phyloP scores from a whole-genome alignment of 805 yeast species.

The Ogataea trehalophila region DNA sequence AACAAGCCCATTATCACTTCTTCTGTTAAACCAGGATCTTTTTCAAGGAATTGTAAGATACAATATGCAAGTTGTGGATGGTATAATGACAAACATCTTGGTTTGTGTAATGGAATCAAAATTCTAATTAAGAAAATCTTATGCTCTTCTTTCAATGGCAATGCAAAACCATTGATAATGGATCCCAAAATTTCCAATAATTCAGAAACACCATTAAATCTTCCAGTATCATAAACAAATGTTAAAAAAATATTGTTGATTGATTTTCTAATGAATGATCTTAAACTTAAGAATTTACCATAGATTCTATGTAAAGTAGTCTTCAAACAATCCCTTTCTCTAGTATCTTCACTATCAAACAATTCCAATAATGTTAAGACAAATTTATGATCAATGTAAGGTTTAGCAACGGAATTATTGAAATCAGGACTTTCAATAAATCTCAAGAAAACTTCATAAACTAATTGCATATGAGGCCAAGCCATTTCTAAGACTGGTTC shows the following conservation, averaged over 20 bases:
- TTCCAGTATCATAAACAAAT: conserved; percentile 90
- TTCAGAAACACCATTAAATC: conserved; percentile 95
- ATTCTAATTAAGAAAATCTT: conserved; percentile 84
- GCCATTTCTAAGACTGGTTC: conserved; percentile 95
- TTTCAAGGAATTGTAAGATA: conserved; percentile 92
- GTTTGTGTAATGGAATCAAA: conserved; percentile 88
- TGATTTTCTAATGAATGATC: conserved; percentile 87
- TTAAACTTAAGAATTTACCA: conserved; percentile 85
- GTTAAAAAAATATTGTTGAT: conserved; percentile 90
- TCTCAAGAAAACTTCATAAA: conserved; percentile 88
- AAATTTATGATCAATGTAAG: conserved; percentile 88
- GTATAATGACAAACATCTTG: conserved; percentile 78
- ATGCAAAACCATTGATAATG: conserved; percentile 95
- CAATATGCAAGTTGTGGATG: conserved; percentile 98
- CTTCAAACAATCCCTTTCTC: conserved; percentile 92
- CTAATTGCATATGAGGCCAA: conserved; percentile 98
- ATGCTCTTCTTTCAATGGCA: conserved; percentile 96
- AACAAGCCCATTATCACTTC: conserved; percentile 94
- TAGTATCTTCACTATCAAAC: conserved; percentile 93
- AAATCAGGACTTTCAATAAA: conserved; percentile 94
- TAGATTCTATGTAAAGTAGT: conserved; percentile 94
- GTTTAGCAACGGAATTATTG: conserved; percentile 88
- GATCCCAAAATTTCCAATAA: conserved; percentile 91
- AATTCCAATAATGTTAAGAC: conserved; percentile 76
- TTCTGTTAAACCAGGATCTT: conserved; percentile 87